phyloP scores from a whole-genome alignment of 139 green algal genomes.

The Marvania coccoides region DNA sequence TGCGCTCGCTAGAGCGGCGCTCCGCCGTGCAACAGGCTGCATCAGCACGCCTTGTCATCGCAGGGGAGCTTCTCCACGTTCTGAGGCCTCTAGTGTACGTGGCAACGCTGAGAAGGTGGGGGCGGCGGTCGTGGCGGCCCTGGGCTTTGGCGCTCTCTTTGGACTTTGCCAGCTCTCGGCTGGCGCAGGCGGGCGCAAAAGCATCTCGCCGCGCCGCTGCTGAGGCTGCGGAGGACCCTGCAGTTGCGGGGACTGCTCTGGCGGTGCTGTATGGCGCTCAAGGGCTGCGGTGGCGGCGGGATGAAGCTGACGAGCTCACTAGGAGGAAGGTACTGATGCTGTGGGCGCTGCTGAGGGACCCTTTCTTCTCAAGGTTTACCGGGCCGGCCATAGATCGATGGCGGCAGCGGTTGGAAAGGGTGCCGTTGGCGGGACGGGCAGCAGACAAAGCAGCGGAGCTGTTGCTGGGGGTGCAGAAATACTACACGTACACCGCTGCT shows the following conservation, averaged over 20 bases:
- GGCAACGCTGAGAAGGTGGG: conserved; percentile 40
- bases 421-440: neutral
- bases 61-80: conserved; percentile 61
- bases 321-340: conserved; percentile 3
- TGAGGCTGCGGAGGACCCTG: neutral
- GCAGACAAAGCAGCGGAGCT: neutral
- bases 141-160: conserved; percentile 45
- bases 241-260: neutral
- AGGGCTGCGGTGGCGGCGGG: neutral
- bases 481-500: conserved; percentile 1
- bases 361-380: conserved; percentile 6
- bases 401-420: neutral
- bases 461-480: neutral
- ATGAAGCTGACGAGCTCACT: conserved; percentile 10
- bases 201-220: neutral
- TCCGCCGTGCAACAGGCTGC: neutral
- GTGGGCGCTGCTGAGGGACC: conserved; percentile 1
- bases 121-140: conserved; percentile 43
- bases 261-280: conserved; percentile 16
- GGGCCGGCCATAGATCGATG: neutral
- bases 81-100: conserved; percentile 66
- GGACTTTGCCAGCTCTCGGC: conserved; percentile 33
- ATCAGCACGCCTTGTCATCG: conserved; percentile 35
- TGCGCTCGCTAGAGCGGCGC: neutral
- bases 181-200: neutral